These are phyloP conservation scores for Cicer arietinum DNA, from an alignment of 306 rosid genomes.

Conservation along the genomic window DNA sequence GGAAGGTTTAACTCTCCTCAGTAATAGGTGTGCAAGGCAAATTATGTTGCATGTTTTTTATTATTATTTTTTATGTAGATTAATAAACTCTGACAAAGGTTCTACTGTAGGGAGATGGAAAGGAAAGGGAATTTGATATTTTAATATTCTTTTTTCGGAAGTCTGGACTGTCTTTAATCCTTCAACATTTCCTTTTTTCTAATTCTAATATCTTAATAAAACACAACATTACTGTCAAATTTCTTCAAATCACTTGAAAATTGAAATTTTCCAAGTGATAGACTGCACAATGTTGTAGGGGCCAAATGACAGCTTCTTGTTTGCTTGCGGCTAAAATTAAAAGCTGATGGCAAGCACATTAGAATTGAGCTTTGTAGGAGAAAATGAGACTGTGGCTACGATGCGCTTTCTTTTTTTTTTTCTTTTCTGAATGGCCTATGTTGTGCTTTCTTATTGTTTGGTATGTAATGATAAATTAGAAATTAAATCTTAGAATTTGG, in stretches of 20 bases:
- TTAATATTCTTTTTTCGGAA: neutral
- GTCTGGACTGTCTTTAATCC: conserved; percentile 8
- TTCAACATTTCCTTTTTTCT: conserved; percentile 6
- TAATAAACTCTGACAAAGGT: conserved; percentile 1
- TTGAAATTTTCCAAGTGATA: conserved; percentile 3
- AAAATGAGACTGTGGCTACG: neutral
- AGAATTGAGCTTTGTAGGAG: conserved; percentile 16
- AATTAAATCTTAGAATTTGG: neutral
- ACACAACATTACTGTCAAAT: neutral
- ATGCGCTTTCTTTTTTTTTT: neutral
- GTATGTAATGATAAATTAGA: conserved; percentile 6
- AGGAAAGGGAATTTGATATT: neutral
- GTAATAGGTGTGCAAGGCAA: conserved; percentile 61
- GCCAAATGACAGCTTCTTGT: conserved; percentile 7
- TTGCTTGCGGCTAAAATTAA: conserved; percentile 18
- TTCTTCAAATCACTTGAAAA: conserved; percentile 21
- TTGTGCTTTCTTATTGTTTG: conserved; percentile 3
- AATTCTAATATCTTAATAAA: conserved; percentile 23
- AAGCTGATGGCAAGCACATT: conserved; percentile 24
- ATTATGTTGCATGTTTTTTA: conserved; percentile 19
- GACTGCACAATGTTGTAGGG: neutral
- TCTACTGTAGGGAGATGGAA: conserved; percentile 11
- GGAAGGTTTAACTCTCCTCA: conserved; percentile 86
- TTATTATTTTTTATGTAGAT: neutral
- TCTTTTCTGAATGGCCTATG: neutral